Evolutionary conservation across 176 grass and related monocot genomes (phyloP), one percentile per base, ranked within the genome.

Genomic region (Rhynchospora breviuscula): DNA sequence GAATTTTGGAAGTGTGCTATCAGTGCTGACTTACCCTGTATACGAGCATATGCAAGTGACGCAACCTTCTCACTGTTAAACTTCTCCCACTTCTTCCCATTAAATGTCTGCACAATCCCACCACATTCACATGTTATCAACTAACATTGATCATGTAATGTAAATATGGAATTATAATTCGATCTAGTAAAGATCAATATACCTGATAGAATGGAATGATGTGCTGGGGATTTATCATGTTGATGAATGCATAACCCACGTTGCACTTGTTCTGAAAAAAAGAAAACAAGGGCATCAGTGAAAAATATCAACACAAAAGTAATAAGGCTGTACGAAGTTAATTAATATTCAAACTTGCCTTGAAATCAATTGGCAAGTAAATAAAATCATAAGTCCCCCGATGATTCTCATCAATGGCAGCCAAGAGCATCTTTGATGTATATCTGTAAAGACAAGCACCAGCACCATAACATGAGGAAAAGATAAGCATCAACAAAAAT

Each of bases 1-100:
- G 95, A 98, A 74, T 98, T 98, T 83, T 98, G 95, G 67, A 98
- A 98, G 89, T 98, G 95, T 81, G 87, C 85, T 83, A 98, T 90
- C 58, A 98, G 79, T 65, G 92, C 81, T 73, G 84, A 22, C 78
- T 94, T 94, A 23, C 95, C 95, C 81, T 98, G 95, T 59, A 98
- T 98, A 88, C 95, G 92, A 54, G 92, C 95, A 88, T 98, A 98
- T 85, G 95, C 95, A 72, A 98, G 90, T 68, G 95, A 94, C 68
- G 95, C 95, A 48, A 98, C 95, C 78, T 98, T 98, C 87, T 98
- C 95, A 29, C 95, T 98, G 74, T 98, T 98, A 54, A 98, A 98
- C 23, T 98, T 98, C 79, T 98, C 95, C 95, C 95, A 98, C 72
- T 94, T 98, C 75, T 98, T 98, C 23, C 95, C 95, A 80, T 93